Evolutionary conservation across 192 early-diverging fungal genomes (phyloP).

Genomic region (Coemansia reversa): DNA sequence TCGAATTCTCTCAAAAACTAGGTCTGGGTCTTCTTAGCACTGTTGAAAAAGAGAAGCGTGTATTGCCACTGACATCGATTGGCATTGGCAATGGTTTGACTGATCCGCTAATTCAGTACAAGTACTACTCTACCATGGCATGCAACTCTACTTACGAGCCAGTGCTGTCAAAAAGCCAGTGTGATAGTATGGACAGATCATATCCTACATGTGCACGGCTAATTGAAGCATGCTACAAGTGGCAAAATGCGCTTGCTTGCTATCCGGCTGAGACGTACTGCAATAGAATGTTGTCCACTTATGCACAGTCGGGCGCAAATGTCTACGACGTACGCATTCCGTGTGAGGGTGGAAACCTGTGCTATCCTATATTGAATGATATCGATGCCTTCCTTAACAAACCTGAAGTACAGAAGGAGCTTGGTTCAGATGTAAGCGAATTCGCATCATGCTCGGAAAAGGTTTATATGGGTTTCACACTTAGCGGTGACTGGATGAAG

Average conservation of each 20-base stretch:
- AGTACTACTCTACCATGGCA: conserved; percentile 78
- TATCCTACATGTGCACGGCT: conserved; percentile 74
- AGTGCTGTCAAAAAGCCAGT: conserved; percentile 69
- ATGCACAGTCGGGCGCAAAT: conserved; percentile 82
- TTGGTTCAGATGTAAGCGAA: conserved; percentile 72
- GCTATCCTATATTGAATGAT: conserved; percentile 80
- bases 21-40: conserved; percentile 17
- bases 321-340: conserved; percentile 91
- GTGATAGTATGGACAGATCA: conserved; percentile 71
- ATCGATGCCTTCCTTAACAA: conserved; percentile 81
- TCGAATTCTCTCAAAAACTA: conserved; percentile 48
- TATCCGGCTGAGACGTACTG: conserved; percentile 84
- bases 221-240: conserved; percentile 84
- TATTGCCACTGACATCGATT: conserved; percentile 73
- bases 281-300: conserved; percentile 77
- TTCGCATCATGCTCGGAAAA: conserved; percentile 84
- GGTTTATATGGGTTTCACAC: conserved; percentile 75
- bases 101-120: conserved; percentile 86
- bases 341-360: conserved; percentile 82
- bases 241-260: conserved; percentile 73
- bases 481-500: conserved; percentile 88
- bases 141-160: conserved; percentile 75
- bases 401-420: conserved; percentile 66
- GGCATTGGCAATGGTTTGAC: conserved; percentile 92
- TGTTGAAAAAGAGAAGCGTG: conserved; percentile 48